Evolutionary conservation across 2,329 filamentous ascomycete genomes (phyloP), one percentile per base, ranked within the genome.

Genomic region (Decorospora gaudefroyi): DNA sequence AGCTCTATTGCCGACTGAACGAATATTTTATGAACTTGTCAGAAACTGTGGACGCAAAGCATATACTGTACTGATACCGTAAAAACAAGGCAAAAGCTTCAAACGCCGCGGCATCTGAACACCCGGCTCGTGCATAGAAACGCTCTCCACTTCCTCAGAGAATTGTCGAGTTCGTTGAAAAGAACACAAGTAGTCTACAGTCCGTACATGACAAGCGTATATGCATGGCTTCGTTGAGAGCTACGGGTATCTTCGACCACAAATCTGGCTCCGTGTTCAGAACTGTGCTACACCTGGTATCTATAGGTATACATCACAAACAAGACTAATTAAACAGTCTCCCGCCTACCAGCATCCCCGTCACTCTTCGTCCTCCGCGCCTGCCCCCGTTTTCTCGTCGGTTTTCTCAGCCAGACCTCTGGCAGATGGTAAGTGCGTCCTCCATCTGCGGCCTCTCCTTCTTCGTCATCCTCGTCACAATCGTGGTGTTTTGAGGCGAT

Each of bases 81-180:
- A 22, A n/a, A 15, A 6, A 12, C 18, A 10, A n/a, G 12, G 9
- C 19, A n/a, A 21, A 13, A 10, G 30, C 9, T 11, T 33, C 51
- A 53, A 53, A 46, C 30, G 38, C 48, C 51, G 51, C 51, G 51
- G 51, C 34, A 29, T 43, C 18, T 41, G 48, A 38, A 37, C 11
- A 11, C n/a, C 15, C 15, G 30, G 29, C 29, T 36, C n/a, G 36
- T 46, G 42, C 31, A 5, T 5, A 13, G 3, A 28, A 17, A 32
- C n/a, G 10, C 10, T 31, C 21, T 16, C 12, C 28, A 31, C n/a
- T n/a, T n/a, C n/a, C n/a, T n/a, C n/a, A n/a, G n/a, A n/a, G n/a
- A n/a, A n/a, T n/a, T n/a, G n/a, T n/a, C n/a, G n/a, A n/a, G n/a
- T n/a, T n/a, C n/a, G n/a, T n/a, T n/a, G n/a, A n/a, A n/a, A n/a